phyloP scores from a whole-genome alignment of 2,329 filamentous ascomycete genomes.

The Xylariaceae sp. region DNA sequence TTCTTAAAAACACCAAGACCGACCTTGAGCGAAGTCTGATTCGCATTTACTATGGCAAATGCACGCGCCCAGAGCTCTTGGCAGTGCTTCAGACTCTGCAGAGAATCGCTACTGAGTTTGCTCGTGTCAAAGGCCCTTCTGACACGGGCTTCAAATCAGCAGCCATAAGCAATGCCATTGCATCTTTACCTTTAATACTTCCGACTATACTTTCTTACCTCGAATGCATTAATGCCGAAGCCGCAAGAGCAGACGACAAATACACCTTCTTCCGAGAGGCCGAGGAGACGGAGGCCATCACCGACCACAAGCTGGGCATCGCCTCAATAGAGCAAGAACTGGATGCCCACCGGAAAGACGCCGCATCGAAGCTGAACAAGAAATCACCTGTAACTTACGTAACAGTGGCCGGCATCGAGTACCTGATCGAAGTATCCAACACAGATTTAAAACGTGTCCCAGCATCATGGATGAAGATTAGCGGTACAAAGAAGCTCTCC shows the following conservation, averaged over 20 bases:
- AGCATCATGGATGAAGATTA: constrained; percentile 93
- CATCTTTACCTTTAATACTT: constrained; percentile 77
- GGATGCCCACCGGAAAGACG: constrained; percentile 74
- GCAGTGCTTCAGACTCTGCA: constrained; percentile 86
- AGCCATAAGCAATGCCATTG: constrained; percentile 74
- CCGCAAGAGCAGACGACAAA: constrained; percentile 88
- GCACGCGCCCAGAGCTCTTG: constrained; percentile 85
- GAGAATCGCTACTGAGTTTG: constrained; percentile 78
- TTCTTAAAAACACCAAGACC: constrained; percentile 74
- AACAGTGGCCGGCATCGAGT: constrained; percentile 90
- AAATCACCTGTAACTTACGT: constrained; percentile 76
- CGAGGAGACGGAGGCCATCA: constrained; percentile 87
- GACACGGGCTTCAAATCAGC: constrained; percentile 76
- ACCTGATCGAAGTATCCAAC: constrained; percentile 90
- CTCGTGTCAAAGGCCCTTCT: constrained; percentile 66
- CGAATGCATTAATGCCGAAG: constrained; percentile 82
- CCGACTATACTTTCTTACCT: constrained; percentile 76
- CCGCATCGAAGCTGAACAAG: constrained; percentile 75
- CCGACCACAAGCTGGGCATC: constrained; percentile 88
- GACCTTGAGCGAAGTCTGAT: constrained; percentile 94
- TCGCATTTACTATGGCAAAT: constrained; percentile 97
- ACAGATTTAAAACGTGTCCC: constrained; percentile 83
- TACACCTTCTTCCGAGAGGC: constrained; percentile 91
- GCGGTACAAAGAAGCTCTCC: constrained; percentile 88
- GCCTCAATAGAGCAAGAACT: constrained; percentile 91